These are phyloP conservation scores for Ascochyta koolunga DNA, from an alignment of 2,329 filamentous ascomycete species.

Conservation along the genomic window DNA sequence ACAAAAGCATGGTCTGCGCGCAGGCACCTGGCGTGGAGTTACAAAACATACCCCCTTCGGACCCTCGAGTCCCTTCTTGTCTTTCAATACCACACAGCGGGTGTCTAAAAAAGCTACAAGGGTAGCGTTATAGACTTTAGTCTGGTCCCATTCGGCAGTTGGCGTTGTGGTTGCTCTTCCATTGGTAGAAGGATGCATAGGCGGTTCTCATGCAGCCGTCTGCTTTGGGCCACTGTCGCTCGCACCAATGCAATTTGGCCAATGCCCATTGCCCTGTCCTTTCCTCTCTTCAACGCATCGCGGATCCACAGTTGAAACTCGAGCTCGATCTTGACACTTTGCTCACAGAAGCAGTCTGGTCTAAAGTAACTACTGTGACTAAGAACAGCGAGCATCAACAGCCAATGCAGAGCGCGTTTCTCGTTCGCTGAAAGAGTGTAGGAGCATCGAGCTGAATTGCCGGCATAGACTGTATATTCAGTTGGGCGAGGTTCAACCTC, in stretches of 20 bases:
- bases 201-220: conserved; percentile 31
- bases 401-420: too few species aligned
- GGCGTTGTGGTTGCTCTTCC: conserved; percentile 44
- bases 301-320: too few species aligned
- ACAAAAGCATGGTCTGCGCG: conserved; percentile 13
- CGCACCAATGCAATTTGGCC: conserved; percentile 36
- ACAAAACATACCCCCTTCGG: conserved; percentile 13
- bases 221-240: conserved; percentile 28
- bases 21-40: conserved; percentile 13
- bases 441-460: too few species aligned
- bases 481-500: too few species aligned
- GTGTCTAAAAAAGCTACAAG: conserved; percentile 36
- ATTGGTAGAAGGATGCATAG: conserved; percentile 43
- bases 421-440: too few species aligned
- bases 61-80: conserved; percentile 20
- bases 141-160: conserved; percentile 23
- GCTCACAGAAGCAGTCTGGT: too few species aligned
- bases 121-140: conserved; percentile 34
- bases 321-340: not conserved
- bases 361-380: too few species aligned
- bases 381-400: too few species aligned
- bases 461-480: too few species aligned
- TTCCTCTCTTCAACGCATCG: not conserved
- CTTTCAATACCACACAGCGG: conserved; percentile 40
- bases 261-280: conserved; percentile 17